Base-by-base conservation (phyloP, 225 moss, liverwort and hornwort species). In the Asterella californica region DNA sequence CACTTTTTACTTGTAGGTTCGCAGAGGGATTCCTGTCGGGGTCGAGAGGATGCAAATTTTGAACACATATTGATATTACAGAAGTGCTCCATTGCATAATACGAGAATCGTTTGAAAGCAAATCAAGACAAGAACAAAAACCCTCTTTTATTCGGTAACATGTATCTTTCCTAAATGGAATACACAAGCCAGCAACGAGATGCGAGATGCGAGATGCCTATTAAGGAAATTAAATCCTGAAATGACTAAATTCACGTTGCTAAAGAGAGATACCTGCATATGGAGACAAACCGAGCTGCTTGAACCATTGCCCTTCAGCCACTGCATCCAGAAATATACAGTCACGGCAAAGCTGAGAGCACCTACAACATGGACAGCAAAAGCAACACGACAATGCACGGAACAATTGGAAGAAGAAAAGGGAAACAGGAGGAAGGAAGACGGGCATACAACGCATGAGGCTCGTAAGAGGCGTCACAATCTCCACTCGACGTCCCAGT, bases 221-320 rank as follows among this genome's bases (percentile, higher is more conserved):
- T 10, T 65, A 9, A 65, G 2, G 14, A 24, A 24, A 22, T 17
- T 67, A 15, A 36, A 67, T 10, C 36, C 36, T 67, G 15, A 67
- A 34, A 67, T 4, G 3, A 15, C 1, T 17, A 36, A 65, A 34
- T 65, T 15, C 10, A 65, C 11, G 63, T 63, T 30, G 14, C 29
- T 1, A 18, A n/a, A 47, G 71, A 71, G 42, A 73, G 49, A 53
- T 0, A 96, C 96, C 94, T 88, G 94, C 93, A 80, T 94, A 97
- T 19, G 96, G 96, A 55, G 96, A 97, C 81, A 93, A 80, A 61
- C 94, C 94, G 64, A 92, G 81, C 75, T 88, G 83, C 89, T 91
- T 91, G 45, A 94, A 89, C 94, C 96, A 97, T 72, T 91, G 82
- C 59, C 96, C 96, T 84, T 97, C 94, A 64, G 96, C 94, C 87